Conservation (phyloP, 441 rosid species). For the Aleurites moluccanus region DNA sequence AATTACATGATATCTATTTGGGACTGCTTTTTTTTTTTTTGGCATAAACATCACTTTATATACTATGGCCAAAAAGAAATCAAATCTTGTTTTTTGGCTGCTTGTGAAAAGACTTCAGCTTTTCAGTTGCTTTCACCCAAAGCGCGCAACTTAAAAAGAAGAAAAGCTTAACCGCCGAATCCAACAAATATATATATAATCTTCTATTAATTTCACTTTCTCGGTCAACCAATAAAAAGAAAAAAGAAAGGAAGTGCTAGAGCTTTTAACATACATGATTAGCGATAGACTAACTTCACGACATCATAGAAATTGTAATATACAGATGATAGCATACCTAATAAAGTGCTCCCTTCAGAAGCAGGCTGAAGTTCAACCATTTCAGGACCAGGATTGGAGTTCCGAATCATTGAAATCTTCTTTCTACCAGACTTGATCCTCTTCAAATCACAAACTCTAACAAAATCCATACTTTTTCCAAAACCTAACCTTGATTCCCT, state of each 20-base stretch:
- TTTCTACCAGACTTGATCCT: conserved; percentile 46
- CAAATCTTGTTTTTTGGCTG: background rate
- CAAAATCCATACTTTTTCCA: conserved; percentile 53
- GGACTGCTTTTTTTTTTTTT: background rate
- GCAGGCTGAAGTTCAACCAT: conserved; percentile 74
- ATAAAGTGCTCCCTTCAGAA: conserved; percentile 75
- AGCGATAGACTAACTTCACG: background rate
- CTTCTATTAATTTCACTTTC: background rate
- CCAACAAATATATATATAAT: background rate
- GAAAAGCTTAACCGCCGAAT: background rate
- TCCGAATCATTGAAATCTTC: conserved; percentile 54
- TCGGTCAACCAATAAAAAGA: background rate
- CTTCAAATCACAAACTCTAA: conserved; percentile 57
- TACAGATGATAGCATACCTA: conserved; percentile 47
- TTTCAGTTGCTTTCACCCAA: background rate
- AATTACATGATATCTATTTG: background rate
- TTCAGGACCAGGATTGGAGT: conserved; percentile 60
- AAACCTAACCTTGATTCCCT: conserved; percentile 60
- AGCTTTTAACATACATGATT: background rate
- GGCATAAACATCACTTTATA: background rate
- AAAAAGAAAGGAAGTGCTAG: background rate
- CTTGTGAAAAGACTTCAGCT: background rate
- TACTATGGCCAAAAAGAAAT: background rate
- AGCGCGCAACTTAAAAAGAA: background rate
- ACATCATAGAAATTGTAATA: background rate